These are phyloP conservation scores for Jimgerdemannia lactiflua DNA, from an alignment of 192 early-diverging fungal genomes.

Conservation along the genomic window DNA sequence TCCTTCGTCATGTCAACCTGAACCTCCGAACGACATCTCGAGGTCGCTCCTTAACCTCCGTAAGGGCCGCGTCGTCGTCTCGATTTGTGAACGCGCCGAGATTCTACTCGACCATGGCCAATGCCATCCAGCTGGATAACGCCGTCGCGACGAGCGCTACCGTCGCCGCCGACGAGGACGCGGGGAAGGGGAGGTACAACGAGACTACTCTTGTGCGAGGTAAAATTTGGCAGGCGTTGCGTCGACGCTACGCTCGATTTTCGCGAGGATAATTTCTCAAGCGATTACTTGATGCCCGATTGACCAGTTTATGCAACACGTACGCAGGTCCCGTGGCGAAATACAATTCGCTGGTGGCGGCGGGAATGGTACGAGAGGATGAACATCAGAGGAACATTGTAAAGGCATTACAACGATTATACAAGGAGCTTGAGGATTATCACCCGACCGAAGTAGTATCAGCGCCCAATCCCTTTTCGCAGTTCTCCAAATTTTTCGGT, in stretches of 20 bases:
- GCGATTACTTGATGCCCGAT: too few species aligned
- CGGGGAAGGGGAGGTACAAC: too few species aligned
- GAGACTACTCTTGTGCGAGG: too few species aligned
- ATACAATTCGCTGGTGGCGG: conserved; percentile 10
- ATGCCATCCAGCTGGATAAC: background rate
- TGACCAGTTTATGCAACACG: too few species aligned
- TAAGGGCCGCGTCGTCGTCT: background rate
- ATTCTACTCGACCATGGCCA: background rate
- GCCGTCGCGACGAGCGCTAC: too few species aligned
- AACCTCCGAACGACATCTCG: too few species aligned
- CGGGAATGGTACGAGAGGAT: conserved; percentile 12
- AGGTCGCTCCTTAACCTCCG: background rate
- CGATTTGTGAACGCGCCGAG: background rate
- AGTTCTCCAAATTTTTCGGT: conserved; percentile 3
- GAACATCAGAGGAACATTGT: conserved; percentile 21
- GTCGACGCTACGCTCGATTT: too few species aligned
- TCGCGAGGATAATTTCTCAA: too few species aligned
- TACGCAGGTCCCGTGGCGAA: conserved; percentile 8
- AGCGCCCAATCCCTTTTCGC: background rate
- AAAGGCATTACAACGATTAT: conserved; percentile 16
- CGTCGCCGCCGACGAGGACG: too few species aligned
- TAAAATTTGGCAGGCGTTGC: too few species aligned
- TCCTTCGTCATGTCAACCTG: too few species aligned
- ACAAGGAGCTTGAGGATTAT: conserved; percentile 18
- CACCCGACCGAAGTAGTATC: background rate